Conservation (phyloP, 2,329 filamentous ascomycete species). For the Aureobasidium sp. region DNA sequence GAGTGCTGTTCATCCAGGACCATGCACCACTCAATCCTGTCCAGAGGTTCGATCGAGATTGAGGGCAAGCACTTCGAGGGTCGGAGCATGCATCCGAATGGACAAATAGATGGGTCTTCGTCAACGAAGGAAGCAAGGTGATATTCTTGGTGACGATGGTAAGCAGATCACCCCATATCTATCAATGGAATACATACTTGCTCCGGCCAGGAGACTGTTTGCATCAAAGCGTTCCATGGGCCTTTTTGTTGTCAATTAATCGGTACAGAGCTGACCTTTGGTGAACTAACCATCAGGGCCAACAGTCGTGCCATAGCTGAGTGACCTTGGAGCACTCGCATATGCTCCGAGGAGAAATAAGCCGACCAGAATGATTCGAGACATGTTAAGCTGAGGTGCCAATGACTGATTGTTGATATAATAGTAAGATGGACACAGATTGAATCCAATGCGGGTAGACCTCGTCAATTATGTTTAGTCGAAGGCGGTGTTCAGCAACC, state of each 20-base stretch:
- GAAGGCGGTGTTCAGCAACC: too few relatives aligned
- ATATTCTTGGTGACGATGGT: neutral
- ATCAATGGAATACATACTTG: neutral
- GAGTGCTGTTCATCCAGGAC: constrained; percentile 1
- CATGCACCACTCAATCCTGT: neutral
- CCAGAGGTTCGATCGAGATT: neutral
- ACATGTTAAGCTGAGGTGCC: neutral
- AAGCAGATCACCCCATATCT: neutral
- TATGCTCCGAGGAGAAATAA: neutral
- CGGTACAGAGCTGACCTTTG: neutral
- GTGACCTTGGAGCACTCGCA: neutral
- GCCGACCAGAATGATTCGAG: neutral
- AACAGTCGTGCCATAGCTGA: neutral
- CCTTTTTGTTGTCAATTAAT: neutral
- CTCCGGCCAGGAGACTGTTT: neutral
- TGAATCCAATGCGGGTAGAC: neutral
- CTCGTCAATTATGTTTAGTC: neutral
- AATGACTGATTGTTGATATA: neutral
- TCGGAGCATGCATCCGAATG: neutral
- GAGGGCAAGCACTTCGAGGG: neutral
- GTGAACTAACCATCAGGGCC: constrained; percentile 2
- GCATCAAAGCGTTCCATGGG: constrained; percentile 1
- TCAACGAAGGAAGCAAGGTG: neutral
- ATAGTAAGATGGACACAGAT: neutral
- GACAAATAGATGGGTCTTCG: neutral